Evolutionary conservation across 306 rosid genomes (phyloP), one percentile per base, ranked within the genome.

Genomic region (Ammopiptanthus mongolicus): DNA sequence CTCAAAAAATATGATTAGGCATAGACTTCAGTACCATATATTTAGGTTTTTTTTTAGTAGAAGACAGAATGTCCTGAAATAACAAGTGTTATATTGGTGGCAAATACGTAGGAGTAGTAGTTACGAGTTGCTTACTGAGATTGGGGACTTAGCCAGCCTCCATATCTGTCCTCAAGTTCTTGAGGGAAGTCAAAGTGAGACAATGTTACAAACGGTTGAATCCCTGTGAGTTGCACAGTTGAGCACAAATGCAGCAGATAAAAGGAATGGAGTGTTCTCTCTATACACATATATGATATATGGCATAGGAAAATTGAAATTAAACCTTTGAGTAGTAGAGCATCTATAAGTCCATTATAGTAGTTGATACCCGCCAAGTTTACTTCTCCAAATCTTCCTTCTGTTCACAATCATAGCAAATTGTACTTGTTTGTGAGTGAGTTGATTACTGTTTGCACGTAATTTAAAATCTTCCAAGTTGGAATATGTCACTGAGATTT

Each of bases 331-430:
- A 56, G 39, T 34, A 90, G 80, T 56, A 92, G 84, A 18, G 85
- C 81, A 52, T 87, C 76, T 13, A 90, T 90, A 34, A 92, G 65
- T 25, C 73, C 82, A 75, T 81, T 81, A 19, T 92, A 92, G 82
- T 67, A 64, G 36, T 84, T 50, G 63, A 87, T 79, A 34, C 96
- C 93, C 9, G 84, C 87, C 51, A 17, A 5, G 71, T 88, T 92
- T 18, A 90, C 71, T 52, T 82, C 42, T 58, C 91, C 97, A 79
- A 85, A 88, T 82, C 88, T 84, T 33, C 97, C 96, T 73, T 87
- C 91, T 90, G 82, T 61, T 71, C 34, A 71, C 0, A 67, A 34
- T 25, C 71, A 77, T 55, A 44, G 21, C 25, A 76, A 41, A 76
- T 19, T 81, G 18, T 58, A 9, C 25, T 60, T 61, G n/a, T n/a